phyloP scores from a whole-genome alignment of 2,329 filamentous ascomycete species.

The Hymenoscyphus repandus region DNA sequence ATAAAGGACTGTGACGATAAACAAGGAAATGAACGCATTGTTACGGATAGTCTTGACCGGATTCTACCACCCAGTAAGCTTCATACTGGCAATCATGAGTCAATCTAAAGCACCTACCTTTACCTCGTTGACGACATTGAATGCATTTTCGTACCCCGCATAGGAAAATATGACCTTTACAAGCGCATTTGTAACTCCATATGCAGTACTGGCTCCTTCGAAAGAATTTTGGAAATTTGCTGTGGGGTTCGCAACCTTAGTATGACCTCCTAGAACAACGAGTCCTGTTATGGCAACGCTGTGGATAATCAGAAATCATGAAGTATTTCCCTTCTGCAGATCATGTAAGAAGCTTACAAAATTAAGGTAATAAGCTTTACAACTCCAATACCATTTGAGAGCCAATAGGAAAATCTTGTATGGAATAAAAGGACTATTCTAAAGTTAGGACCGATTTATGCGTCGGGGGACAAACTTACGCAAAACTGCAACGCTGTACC shows the following conservation, averaged over 20 bases:
- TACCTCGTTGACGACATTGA: slow-evolving; percentile 58
- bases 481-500: slow-evolving; percentile 35
- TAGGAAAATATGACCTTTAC: slow-evolving; percentile 57
- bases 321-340: background rate
- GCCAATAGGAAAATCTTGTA: slow-evolving; percentile 51
- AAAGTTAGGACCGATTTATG: background rate
- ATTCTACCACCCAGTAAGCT: slow-evolving; percentile 34
- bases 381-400: slow-evolving; percentile 51
- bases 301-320: slow-evolving; percentile 3
- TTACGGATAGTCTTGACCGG: slow-evolving; percentile 50
- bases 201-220: slow-evolving; percentile 39
- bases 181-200: slow-evolving; percentile 51
- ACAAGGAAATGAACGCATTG: slow-evolving; percentile 44
- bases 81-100: background rate
- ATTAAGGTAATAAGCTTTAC: slow-evolving; percentile 57
- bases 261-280: slow-evolving; percentile 55
- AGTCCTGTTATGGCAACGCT: slow-evolving; percentile 53
- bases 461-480: slow-evolving; percentile 35
- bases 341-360: slow-evolving; percentile 37
- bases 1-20: slow-evolving; percentile 49
- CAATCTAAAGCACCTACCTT: slow-evolving; percentile 32
- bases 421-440: slow-evolving; percentile 41
- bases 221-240: slow-evolving; percentile 53
- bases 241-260: slow-evolving; percentile 43
- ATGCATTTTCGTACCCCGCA: slow-evolving; percentile 52